Evolutionary conservation across 805 yeast genomes (phyloP).

Genomic region (Starmerella vitae): DNA sequence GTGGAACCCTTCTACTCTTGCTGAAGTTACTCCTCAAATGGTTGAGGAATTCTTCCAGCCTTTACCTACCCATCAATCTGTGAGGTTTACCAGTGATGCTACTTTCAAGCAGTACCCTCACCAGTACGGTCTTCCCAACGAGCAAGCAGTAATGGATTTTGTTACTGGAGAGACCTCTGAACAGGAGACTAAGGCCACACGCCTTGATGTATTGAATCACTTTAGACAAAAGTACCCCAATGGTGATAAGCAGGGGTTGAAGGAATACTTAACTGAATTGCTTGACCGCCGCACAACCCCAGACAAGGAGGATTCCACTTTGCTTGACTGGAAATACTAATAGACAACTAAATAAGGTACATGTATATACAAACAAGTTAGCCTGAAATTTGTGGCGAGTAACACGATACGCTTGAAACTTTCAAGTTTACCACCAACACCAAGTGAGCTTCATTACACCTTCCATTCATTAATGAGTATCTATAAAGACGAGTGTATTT

Average conservation of each 20-base stretch:
- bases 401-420: too few relatives aligned
- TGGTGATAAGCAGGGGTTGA: slow-evolving; percentile 43
- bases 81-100: slow-evolving; percentile 25
- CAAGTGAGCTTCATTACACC: too few relatives aligned
- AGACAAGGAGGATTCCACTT: slow-evolving; percentile 31
- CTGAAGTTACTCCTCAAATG: slow-evolving; percentile 26
- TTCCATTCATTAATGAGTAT: too few relatives aligned
- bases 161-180: slow-evolving; percentile 60
- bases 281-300: slow-evolving; percentile 45
- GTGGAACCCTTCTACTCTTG: slow-evolving; percentile 35
- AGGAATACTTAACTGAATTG: slow-evolving; percentile 43
- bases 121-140: slow-evolving; percentile 70
- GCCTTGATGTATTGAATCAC: slow-evolving; percentile 49
- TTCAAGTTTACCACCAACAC: too few relatives aligned
- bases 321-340: slow-evolving; percentile 38
- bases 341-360: too few relatives aligned
- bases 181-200: slow-evolving; percentile 55
- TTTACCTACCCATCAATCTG: slow-evolving; percentile 26
- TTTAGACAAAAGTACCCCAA: slow-evolving; percentile 31
- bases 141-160: slow-evolving; percentile 46
- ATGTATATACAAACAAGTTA: too few relatives aligned
- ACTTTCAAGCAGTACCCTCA: slow-evolving; percentile 41
- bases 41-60: slow-evolving; percentile 23
- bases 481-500: slow-evolving; percentile 83
- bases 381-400: too few relatives aligned